Conservation (phyloP, 2,329 filamentous ascomycete species). For the Nothopassalora personata region DNA sequence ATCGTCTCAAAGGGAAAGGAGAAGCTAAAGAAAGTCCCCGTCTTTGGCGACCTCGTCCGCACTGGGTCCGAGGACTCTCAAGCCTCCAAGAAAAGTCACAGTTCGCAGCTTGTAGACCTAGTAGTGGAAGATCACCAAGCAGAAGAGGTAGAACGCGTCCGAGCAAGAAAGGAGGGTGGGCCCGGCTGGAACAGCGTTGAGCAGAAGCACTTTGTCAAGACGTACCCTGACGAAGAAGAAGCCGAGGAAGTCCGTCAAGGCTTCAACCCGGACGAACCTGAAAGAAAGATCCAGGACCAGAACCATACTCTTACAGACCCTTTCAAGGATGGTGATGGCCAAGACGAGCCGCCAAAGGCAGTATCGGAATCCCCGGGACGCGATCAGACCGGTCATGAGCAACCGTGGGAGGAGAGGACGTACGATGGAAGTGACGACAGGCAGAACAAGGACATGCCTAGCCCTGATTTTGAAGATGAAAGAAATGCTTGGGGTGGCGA, state of each 20-base stretch:
- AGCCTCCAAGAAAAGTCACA: slow-evolving; percentile 46
- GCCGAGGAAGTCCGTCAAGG: slow-evolving; percentile 51
- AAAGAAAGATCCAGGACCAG: slow-evolving; percentile 39
- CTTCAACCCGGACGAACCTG: slow-evolving; percentile 47
- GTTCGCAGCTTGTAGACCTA: slow-evolving; percentile 61
- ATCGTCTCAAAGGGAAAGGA: slow-evolving; percentile 26
- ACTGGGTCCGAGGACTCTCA: slow-evolving; percentile 42
- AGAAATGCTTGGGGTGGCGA: slow-evolving; percentile 22
- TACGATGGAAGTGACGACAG: slow-evolving; percentile 9
- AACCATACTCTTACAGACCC: slow-evolving; percentile 43
- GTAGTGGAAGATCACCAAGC: slow-evolving; percentile 60
- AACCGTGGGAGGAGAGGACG: slow-evolving; percentile 31
- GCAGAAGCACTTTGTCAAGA: slow-evolving; percentile 51
- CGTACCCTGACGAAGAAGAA: slow-evolving; percentile 44
- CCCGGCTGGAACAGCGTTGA: slow-evolving; percentile 55
- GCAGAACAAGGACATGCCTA: slow-evolving; percentile 6
- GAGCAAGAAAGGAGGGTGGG: slow-evolving; percentile 57
- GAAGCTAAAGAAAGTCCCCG: slow-evolving; percentile 26
- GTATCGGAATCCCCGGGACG: slow-evolving; percentile 15
- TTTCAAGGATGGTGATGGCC: slow-evolving; percentile 40
- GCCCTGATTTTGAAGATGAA: slow-evolving; percentile 27
- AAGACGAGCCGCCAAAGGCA: slow-evolving; percentile 27
- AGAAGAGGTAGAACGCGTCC: slow-evolving; percentile 57
- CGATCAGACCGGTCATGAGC: slow-evolving; percentile 25
- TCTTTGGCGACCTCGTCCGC: slow-evolving; percentile 38